A percentile compares a stretch with the other conserved stretches of the same genome.
Conservation (phyloP, 495 filamentous ascomycete genomes). For the Neurospora hispaniola region DNA sequence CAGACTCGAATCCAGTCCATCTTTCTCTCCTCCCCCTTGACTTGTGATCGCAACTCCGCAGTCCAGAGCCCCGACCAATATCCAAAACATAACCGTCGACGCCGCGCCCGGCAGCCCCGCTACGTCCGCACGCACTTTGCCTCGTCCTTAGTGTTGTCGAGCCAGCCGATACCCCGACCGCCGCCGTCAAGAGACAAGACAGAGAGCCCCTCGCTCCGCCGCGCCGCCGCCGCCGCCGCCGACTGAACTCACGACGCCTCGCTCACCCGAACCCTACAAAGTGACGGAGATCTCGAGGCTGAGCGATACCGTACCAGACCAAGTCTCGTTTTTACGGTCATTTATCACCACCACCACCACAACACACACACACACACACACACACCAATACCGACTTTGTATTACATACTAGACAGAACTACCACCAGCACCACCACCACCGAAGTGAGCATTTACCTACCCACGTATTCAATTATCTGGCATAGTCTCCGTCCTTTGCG, state of each 20-base stretch:
- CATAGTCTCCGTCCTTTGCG: not conserved
- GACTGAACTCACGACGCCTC: not conserved
- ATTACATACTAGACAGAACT: not conserved
- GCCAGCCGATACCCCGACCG: not conserved
- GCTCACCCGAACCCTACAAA: not conserved
- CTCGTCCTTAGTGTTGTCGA: not conserved
- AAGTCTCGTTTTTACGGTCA: not conserved
- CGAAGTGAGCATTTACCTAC: not conserved
- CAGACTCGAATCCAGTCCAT: not conserved
- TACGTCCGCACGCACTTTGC: not conserved
- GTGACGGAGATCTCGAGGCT: not conserved
- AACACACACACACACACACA: not conserved
- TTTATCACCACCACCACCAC: not conserved
- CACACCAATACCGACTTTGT: not conserved
- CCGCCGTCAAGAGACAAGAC: not conserved
- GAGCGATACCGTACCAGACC: not conserved
- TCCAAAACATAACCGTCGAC: not conserved
- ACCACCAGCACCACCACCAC: not conserved
- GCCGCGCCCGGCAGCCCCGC: not conserved
- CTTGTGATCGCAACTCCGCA: not conserved
- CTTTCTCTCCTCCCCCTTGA: not conserved
- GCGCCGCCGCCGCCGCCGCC: not conserved
- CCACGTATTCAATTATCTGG: not conserved
- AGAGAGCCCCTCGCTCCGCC: not conserved
- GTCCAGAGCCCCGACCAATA: not conserved